Base-by-base conservation (phyloP, 2,329 filamentous ascomycete genomes). In the Scopulariopsis brevicaulis region DNA sequence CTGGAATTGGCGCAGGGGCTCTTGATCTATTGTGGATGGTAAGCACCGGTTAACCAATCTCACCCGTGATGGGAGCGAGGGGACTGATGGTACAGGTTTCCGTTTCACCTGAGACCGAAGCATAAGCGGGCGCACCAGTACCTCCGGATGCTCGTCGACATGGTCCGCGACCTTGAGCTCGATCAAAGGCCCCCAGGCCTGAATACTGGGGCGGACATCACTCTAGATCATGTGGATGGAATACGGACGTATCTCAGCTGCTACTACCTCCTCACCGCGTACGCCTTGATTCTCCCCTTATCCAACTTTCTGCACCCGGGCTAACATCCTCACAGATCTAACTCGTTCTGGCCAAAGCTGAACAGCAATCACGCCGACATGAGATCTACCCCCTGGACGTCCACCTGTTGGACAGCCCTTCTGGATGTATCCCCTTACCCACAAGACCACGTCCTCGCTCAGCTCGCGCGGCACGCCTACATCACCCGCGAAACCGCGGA, bases 1-100 rank as follows among this genome's bases (percentile, higher is more conserved):
- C 59, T 84, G 24, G 80, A 85, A 62, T 62, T 84, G 18, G 65
- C 85, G 1, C 78, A 82, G 61, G 81, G 81, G 3, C 66, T 84
- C 22, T 67, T 84, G 28, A 73, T 84, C 6, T 84, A 84, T 60
- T 75, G 78, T 55, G 71, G 75, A 20, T 85, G 82, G 82, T 84
- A 67, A 62, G 71, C 59, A 15, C 50, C 32, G 7, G 35, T 14
- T 37, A 46, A 28, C 3, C 24, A 11, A 5, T 20, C 12, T 5
- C 20, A 28, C 8, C 14, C 28, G 8, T 32, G 28, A 48, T 32
- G 2, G 1, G 12, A 15, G n/a, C 53, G 18, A 35, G 6, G 25
- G 18, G 46, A 7, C 20, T 24, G 14, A 50, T 24, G 46, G 24
- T n/a, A 24, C 56, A 81, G 78, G 78, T 81, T 81, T 55, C 79